Evolutionary conservation across 2,329 filamentous ascomycete species (phyloP), one percentile per base, ranked within the genome.

Genomic region (Mollisia scopiformis): DNA sequence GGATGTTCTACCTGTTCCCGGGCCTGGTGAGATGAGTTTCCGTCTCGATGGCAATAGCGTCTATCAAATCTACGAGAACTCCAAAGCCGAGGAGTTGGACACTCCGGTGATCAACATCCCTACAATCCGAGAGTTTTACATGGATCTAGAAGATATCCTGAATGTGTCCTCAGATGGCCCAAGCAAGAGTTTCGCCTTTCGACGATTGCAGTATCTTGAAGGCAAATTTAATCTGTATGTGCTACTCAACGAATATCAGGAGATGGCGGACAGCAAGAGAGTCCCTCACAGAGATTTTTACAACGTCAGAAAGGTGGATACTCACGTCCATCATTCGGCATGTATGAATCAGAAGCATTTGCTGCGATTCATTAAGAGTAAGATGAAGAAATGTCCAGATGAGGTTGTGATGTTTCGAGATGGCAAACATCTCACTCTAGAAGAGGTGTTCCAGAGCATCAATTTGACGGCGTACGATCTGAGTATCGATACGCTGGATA

Each of bases 271-370:
- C 79, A 97, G 92, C 75, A 99, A 99, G 76, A 94, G 91, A 70
- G 95, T 98, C 57, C 95, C 95, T 2, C 95, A 99, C 76, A 88
- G 95, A 79, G 95, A 99, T 77, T 99, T 99, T 74, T 99, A 99
- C 81, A 99, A 99, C 73, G 95, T 99, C 52, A 86, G 95, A 73
- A 99, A 99, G 76, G 95, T 99, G 54, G 95, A 99, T 74, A 99
- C 95, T 8, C 95, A 99, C 82, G 95, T 99, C 69, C 95, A 99
- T 74, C 95, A 99, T 76, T 99, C 95, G 16, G 95, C 95, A 25
- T 99, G 95, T 75, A 99, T 99, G 95, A 99, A 99, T 74, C 95
- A 99, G 77, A 99, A 99, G 78, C 95, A 99, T 83, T 79, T 99
- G 59, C 81, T 99, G 62, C 92, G 95, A 57, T 99, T 99, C 77